Evolutionary conservation across 2,329 filamentous ascomycete species (phyloP).

Genomic region (Apiospora malaysiana): DNA sequence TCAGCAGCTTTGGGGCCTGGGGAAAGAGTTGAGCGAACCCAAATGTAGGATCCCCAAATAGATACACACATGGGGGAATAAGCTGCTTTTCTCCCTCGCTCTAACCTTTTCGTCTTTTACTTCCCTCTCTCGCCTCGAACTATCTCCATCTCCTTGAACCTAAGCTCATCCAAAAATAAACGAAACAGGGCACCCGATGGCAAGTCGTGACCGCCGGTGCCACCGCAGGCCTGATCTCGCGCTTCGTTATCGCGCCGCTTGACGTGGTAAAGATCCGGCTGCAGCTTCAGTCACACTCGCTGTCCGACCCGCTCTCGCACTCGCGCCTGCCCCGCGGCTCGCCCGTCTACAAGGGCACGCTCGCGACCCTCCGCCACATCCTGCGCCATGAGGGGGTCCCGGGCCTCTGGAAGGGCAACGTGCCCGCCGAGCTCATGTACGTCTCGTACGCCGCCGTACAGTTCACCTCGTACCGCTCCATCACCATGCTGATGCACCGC

Average conservation of each 20-base stretch:
- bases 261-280: constrained; percentile 98
- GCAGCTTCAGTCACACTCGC: constrained; percentile 88
- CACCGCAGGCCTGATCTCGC: constrained; percentile 83
- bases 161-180: constrained; percentile 14
- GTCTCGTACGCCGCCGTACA: constrained; percentile 88
- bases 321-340: constrained; percentile 50
- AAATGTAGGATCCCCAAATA: not conserved
- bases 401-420: constrained; percentile 95
- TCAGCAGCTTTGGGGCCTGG: not conserved
- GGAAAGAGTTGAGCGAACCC: constrained; percentile 5
- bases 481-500: constrained; percentile 69
- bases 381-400: constrained; percentile 81
- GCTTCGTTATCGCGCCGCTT: constrained; percentile 92
- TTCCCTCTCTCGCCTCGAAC: constrained; percentile 9
- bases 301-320: constrained; percentile 73
- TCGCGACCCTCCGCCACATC: constrained; percentile 79
- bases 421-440: constrained; percentile 94
- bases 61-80: constrained; percentile 5
- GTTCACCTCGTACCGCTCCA: constrained; percentile 85
- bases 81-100: not conserved
- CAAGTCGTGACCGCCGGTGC: constrained; percentile 64
- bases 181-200: constrained; percentile 56
- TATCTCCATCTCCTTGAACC: not conserved
- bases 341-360: constrained; percentile 73
- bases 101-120: constrained; percentile 11